These are phyloP conservation scores for Furculomyces boomerangus DNA, from an alignment of 371 early-diverging fungal species.

Conservation along the genomic window DNA sequence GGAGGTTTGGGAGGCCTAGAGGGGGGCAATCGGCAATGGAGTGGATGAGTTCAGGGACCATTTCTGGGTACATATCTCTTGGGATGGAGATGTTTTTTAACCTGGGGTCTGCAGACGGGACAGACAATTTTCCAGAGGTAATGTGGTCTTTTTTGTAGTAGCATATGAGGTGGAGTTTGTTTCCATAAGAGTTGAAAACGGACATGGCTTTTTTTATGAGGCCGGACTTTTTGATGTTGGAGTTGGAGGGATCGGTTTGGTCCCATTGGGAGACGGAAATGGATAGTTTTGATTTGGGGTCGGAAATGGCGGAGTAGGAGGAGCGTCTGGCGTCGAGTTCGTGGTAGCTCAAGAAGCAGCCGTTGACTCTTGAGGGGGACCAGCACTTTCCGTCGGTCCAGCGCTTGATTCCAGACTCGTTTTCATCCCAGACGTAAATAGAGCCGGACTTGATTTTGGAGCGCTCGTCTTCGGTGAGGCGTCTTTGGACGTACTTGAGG, in stretches of 20 bases:
- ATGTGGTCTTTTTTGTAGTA: constrained; percentile 67
- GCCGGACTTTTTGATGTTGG: constrained; percentile 20
- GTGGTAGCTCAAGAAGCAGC: constrained; percentile 58
- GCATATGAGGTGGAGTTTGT: constrained; percentile 61
- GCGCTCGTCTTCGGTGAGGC: constrained; percentile 59
- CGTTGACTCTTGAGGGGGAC: constrained; percentile 67
- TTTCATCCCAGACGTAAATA: constrained; percentile 73
- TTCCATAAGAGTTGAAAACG: constrained; percentile 52
- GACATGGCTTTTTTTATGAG: constrained; percentile 74
- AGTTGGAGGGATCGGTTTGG: background rate
- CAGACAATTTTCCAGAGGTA: constrained; percentile 14
- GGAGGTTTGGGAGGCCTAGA: background rate
- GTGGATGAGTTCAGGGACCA: constrained; percentile 22
- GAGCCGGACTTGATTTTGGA: constrained; percentile 61
- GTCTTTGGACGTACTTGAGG: constrained; percentile 48
- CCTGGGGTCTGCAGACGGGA: constrained; percentile 22
- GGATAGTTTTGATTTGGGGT: background rate
- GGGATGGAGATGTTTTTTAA: constrained; percentile 19
- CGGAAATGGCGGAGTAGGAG: background rate
- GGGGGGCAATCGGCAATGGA: background rate
- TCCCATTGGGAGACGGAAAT: background rate
- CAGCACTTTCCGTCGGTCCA: constrained; percentile 80
- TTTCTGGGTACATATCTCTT: constrained; percentile 21
- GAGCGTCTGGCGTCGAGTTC: constrained; percentile 30
- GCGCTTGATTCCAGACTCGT: constrained; percentile 66